phyloP scores from a whole-genome alignment of 768 basidiomycete species.

The Cystofilobasidium bisporidii region DNA sequence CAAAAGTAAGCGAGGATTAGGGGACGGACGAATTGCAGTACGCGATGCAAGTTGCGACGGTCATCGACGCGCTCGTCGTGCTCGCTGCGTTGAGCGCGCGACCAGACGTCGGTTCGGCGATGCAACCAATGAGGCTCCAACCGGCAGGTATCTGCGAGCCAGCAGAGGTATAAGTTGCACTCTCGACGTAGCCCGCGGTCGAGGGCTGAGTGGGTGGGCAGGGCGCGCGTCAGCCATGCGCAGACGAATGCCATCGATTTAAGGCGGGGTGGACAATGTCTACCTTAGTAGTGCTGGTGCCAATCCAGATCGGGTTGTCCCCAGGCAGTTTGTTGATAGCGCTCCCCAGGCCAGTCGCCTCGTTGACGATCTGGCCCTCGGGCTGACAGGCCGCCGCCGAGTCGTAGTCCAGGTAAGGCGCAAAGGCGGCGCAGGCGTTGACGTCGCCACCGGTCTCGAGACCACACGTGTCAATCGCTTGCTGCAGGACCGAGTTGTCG shows the following conservation, averaged over 20 bases:
- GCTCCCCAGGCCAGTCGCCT: conserved; percentile 36
- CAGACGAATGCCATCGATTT: no score
- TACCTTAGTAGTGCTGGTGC: conserved; percentile 31
- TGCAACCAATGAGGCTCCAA: conserved; percentile 37
- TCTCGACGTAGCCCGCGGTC: conserved; percentile 32
- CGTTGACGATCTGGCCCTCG: conserved; percentile 37
- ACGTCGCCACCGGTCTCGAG: conserved; percentile 15
- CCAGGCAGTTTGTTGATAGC: conserved; percentile 36
- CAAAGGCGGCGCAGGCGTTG: conserved; percentile 34
- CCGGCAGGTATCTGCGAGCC: conserved; percentile 35
- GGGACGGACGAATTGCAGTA: conserved; percentile 12
- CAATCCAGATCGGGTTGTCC: conserved; percentile 36
- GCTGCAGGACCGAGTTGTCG: conserved; percentile 38
- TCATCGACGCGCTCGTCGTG: conserved; percentile 36
- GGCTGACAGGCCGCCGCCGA: conserved; percentile 34
- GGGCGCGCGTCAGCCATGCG: no score
- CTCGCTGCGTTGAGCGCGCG: conserved; percentile 35
- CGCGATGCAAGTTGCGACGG: conserved; percentile 31
- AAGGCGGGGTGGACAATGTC: not conserved
- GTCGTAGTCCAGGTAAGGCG: conserved; percentile 36
- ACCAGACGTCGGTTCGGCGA: conserved; percentile 36
- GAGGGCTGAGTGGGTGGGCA: conserved; percentile 25
- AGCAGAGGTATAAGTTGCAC: conserved; percentile 29
- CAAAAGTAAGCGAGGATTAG: not conserved
- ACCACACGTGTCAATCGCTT: conserved; percentile 34